Evolutionary conservation across 106 monocot genomes (phyloP).

Genomic region (Dendrobium huoshanense): DNA sequence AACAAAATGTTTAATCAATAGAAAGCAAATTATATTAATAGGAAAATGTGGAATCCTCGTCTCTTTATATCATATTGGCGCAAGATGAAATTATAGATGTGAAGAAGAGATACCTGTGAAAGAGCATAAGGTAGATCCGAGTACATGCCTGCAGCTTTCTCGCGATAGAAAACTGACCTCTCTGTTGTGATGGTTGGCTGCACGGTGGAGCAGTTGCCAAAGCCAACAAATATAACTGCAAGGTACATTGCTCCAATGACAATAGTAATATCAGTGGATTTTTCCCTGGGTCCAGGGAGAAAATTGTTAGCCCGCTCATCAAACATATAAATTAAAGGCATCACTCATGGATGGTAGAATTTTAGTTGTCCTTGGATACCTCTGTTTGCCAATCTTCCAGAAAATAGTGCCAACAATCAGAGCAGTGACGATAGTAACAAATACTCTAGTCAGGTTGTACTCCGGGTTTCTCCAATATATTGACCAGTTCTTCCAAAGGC

Average conservation of each 20-base stretch:
- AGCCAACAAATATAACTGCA: slow-evolving; percentile 45
- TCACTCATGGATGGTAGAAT: not conserved
- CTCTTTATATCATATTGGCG: not conserved
- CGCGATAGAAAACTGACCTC: slow-evolving; percentile 66
- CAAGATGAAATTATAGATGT: not conserved
- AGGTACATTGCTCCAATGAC: slow-evolving; percentile 64
- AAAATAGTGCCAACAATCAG: slow-evolving; percentile 61
- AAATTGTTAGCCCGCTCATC: not conserved
- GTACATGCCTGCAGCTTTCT: slow-evolving; percentile 81
- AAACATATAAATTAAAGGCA: not conserved
- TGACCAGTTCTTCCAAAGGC: slow-evolving; percentile 58
- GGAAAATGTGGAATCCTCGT: too few relatives aligned
- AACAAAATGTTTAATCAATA: not conserved
- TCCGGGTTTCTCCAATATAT: slow-evolving; percentile 59
- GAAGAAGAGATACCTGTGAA: slow-evolving; percentile 35
- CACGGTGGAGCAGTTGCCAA: slow-evolving; percentile 43
- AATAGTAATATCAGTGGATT: slow-evolving; percentile 37
- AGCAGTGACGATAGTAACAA: slow-evolving; percentile 30
- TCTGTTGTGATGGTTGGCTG: slow-evolving; percentile 55
- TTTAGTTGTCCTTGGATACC: slow-evolving; percentile 13
- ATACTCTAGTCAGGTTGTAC: slow-evolving; percentile 40
- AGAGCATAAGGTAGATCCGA: slow-evolving; percentile 68
- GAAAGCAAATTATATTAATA: too few relatives aligned
- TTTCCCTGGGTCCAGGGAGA: slow-evolving; percentile 22
- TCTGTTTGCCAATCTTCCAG: slow-evolving; percentile 46